Conservation (phyloP, 305 asterid species). For the Fraxinus latifolia region DNA sequence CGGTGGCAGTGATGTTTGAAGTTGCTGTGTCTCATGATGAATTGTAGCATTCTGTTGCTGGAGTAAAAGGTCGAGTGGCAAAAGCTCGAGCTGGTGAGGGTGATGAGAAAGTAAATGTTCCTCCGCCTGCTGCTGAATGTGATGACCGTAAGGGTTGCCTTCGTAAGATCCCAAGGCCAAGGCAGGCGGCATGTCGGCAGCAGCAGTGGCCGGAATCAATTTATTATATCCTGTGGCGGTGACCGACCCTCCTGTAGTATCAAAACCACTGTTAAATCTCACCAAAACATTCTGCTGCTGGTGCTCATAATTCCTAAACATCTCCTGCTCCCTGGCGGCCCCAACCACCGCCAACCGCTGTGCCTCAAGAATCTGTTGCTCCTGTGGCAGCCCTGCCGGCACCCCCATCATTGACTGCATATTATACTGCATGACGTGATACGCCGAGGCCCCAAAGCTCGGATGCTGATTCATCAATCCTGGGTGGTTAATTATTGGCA, state of each 20-base stretch:
- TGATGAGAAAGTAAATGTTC: constrained; percentile 24
- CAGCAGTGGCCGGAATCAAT: constrained; percentile 21
- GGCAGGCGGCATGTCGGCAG: constrained; percentile 35
- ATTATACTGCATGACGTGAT: constrained; percentile 45
- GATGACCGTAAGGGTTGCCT: constrained; percentile 32
- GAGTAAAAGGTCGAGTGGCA: constrained; percentile 31
- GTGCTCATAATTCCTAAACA: constrained; percentile 56
- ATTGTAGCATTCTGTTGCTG: constrained; percentile 39
- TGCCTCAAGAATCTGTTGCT: constrained; percentile 54
- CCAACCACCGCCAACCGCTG: constrained; percentile 47
- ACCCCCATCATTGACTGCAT: constrained; percentile 52
- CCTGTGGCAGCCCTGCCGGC: constrained; percentile 40
- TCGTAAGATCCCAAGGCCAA: constrained; percentile 54
- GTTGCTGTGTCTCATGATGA: constrained; percentile 30
- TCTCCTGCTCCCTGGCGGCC: constrained; percentile 56
- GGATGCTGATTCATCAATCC: constrained; percentile 38
- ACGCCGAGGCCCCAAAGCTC: constrained; percentile 33
- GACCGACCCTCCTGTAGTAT: constrained; percentile 29
- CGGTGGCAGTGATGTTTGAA: constrained; percentile 16
- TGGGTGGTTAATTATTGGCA: constrained; percentile 41
- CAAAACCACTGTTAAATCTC: constrained; percentile 48
- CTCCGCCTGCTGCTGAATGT: constrained; percentile 35
- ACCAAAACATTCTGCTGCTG: constrained; percentile 42
- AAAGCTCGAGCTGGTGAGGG: constrained; percentile 33
- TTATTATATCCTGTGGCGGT: constrained; percentile 53